Conservation (phyloP, 2,329 filamentous ascomycete genomes). For the Fusarium nanum region DNA sequence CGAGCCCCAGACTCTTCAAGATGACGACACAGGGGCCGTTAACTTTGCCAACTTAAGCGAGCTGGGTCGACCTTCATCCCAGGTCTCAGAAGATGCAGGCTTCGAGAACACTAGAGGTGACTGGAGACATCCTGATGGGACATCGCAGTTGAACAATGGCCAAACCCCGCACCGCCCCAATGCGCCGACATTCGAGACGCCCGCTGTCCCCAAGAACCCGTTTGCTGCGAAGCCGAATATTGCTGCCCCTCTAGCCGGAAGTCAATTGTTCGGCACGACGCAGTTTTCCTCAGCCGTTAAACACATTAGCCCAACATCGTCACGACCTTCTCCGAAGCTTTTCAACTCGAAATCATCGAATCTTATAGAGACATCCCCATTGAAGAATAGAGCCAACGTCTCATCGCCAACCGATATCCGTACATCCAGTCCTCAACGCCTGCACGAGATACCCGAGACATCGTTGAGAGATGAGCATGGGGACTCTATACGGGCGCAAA, state of each 20-base stretch:
- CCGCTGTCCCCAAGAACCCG: constrained; percentile 61
- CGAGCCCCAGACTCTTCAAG: constrained; percentile 54
- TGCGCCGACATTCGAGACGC: constrained; percentile 59
- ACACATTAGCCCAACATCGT: constrained; percentile 66
- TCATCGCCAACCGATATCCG: constrained; percentile 58
- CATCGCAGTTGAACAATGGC: constrained; percentile 50
- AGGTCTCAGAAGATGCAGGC: constrained; percentile 57
- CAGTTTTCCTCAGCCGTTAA: constrained; percentile 65
- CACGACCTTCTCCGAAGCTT: constrained; percentile 65
- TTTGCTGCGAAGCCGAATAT: constrained; percentile 55
- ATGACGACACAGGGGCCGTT: constrained; percentile 64
- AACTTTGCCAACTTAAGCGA: constrained; percentile 56
- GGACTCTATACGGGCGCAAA: constrained; percentile 41
- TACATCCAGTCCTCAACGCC: constrained; percentile 56
- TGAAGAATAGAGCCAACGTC: constrained; percentile 61
- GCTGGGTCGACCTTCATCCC: constrained; percentile 54
- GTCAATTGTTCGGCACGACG: constrained; percentile 67
- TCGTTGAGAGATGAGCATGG: constrained; percentile 38
- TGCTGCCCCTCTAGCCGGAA: constrained; percentile 52
- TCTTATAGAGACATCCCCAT: constrained; percentile 58
- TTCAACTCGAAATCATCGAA: constrained; percentile 62
- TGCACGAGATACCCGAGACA: constrained; percentile 50
- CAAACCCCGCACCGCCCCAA: constrained; percentile 50
- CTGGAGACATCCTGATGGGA: constrained; percentile 53
- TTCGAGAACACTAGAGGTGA: constrained; percentile 54